These are phyloP conservation scores for Phytophthora hibernalis DNA, from an alignment of 352 stramenopile species.

Conservation along the genomic window DNA sequence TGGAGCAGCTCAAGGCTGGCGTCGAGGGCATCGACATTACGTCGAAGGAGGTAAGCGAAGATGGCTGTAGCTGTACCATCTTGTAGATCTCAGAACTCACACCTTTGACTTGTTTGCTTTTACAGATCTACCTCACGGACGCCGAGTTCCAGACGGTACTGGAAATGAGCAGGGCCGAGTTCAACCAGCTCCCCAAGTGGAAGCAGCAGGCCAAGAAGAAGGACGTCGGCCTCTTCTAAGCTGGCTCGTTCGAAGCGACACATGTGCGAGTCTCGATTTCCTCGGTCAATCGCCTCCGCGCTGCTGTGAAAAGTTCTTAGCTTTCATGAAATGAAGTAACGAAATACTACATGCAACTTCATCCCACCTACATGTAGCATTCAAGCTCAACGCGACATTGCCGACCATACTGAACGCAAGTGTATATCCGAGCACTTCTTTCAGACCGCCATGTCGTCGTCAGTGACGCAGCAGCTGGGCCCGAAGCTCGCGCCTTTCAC, in stretches of 20 bases:
- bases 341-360: slow-evolving; percentile 27
- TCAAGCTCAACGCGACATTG: slow-evolving; percentile 16
- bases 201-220: slow-evolving; percentile 91
- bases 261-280: background rate
- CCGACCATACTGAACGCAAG: slow-evolving; percentile 22
- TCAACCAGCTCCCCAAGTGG: slow-evolving; percentile 79
- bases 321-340: slow-evolving; percentile 35
- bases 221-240: slow-evolving; percentile 86
- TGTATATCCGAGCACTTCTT: slow-evolving; percentile 5
- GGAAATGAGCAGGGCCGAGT: slow-evolving; percentile 68
- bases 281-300: background rate
- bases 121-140: slow-evolving; percentile 73
- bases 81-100: slow-evolving; percentile 38
- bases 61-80: slow-evolving; percentile 10
- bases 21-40: slow-evolving; percentile 86
- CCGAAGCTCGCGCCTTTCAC: slow-evolving; percentile 86
- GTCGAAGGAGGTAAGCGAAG: slow-evolving; percentile 62
- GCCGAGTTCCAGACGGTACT: slow-evolving; percentile 82
- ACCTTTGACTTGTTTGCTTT: slow-evolving; percentile 6
- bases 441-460: slow-evolving; percentile 16
- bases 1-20: slow-evolving; percentile 70
- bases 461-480: slow-evolving; percentile 23
- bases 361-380: too few species aligned
- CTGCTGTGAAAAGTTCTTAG: slow-evolving; percentile 15
- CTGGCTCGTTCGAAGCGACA: background rate